Base-by-base conservation (phyloP, 2,329 filamentous ascomycete species). In the Neopestalotiopsis sp. region DNA sequence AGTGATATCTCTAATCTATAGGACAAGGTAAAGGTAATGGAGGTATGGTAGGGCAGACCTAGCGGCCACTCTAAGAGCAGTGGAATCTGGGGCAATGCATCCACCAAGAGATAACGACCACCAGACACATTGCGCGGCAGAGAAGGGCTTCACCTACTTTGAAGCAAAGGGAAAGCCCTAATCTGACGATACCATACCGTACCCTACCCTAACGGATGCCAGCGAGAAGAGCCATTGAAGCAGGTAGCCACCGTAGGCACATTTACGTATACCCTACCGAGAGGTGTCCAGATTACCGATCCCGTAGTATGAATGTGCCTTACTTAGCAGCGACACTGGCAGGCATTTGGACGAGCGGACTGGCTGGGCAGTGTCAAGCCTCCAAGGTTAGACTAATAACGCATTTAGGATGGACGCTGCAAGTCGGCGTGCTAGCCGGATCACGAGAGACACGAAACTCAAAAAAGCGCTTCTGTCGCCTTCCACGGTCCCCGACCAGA, bases 391-490 rank as follows among this genome's bases (percentile, higher is more conserved):
- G 20, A 53, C 45, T 53, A 53, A 53, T 24, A 53, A 53, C 45
- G 45, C 20, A 53, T 53, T 53, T 7, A 53, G 45, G n/a, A 53
- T 53, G 45, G 45, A 53, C 45, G 45, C 17, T 53, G 45, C 45
- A 53, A 53, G 45, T 53, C 45, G 45, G 45, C 45, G 45, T 53
- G 45, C 45, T 53, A 53, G 45, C 45, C 45, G 45, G 45, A 53
- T 53, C 45, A 53, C 45, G 45, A 53, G 45, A 53, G 45, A 53
- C 45, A 53, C 45, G 45, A 53, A 34, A 34, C 34, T 34, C 57
- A 62, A 62, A 61, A 61, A 38, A 38, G 61, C 40, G 61, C 38
- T 64, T 64, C 61, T 53, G 17, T 64, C 34, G 28, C 38, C 40
- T 64, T 64, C 61, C 40, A 64, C 40, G 61, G 30, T 28, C 17